phyloP scores from a whole-genome alignment of 2,329 filamentous ascomycete genomes.

The Alternaria tenuissima region DNA sequence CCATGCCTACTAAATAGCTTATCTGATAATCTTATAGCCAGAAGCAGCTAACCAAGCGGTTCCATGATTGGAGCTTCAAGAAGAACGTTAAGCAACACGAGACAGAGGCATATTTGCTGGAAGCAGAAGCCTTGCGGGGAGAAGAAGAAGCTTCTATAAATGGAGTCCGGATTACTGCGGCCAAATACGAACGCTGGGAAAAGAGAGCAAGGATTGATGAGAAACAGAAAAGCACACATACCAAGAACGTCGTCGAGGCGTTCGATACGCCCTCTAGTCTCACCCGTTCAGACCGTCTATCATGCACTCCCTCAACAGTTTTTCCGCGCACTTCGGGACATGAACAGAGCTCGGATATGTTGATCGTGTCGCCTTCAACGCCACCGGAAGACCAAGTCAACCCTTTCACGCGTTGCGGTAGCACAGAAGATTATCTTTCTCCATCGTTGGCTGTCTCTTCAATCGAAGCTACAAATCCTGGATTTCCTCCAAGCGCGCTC shows the following conservation, averaged over 20 bases:
- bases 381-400: background rate
- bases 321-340: background rate
- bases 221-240: background rate
- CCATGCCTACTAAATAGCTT: accelerated
- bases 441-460: accelerated
- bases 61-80: background rate
- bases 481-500: background rate
- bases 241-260: background rate
- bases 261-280: background rate
- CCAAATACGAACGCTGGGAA: background rate
- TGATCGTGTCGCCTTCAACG: background rate
- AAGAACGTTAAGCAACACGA: background rate
- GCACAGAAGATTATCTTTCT: accelerated
- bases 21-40: background rate
- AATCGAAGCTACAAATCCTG: background rate
- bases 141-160: background rate
- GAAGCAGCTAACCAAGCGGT: background rate
- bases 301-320: background rate
- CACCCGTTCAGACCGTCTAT: accelerated
- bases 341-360: background rate
- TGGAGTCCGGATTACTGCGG: background rate
- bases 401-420: background rate
- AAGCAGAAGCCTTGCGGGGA: background rate
- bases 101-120: background rate
- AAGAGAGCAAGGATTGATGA: background rate